Conservation (phyloP, 352 stramenopile genomes). For the Phytophthora sojae region DNA sequence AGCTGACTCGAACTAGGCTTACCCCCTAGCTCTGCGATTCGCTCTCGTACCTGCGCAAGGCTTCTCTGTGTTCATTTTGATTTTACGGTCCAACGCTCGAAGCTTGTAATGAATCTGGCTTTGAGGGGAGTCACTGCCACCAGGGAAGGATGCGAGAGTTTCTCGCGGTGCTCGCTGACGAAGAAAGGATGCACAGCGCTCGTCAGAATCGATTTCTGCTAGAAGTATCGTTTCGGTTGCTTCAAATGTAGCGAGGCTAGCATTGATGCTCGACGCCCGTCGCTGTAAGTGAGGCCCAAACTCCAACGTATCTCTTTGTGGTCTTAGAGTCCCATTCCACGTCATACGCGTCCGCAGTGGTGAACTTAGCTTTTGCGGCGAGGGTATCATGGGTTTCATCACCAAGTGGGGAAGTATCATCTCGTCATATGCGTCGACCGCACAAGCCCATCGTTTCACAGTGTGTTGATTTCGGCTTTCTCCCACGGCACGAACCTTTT, state of each 20-base stretch:
- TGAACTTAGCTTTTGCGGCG: conserved; percentile 5
- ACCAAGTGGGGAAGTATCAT: conserved; percentile 11
- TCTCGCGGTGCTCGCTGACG: conserved; percentile 20
- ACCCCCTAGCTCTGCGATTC: conserved; percentile 32
- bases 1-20: conserved; percentile 1
- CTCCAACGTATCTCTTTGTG: neutral
- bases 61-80: conserved; percentile 55
- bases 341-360: conserved; percentile 10
- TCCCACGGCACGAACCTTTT: neutral
- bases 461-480: neutral
- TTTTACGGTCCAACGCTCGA: conserved; percentile 37
- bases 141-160: neutral
- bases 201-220: conserved; percentile 51
- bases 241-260: conserved; percentile 39
- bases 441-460: neutral
- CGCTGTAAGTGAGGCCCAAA: conserved; percentile 3
- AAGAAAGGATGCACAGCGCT: conserved; percentile 44
- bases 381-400: conserved; percentile 2
- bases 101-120: conserved; percentile 39
- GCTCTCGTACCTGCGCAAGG: conserved; percentile 38
- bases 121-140: conserved; percentile 5
- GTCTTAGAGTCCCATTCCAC: conserved; percentile 16
- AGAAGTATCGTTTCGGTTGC: conserved; percentile 44
- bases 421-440: neutral
- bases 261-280: conserved; percentile 18